These are phyloP conservation scores for Aspergillus piperis DNA, from an alignment of 2,329 filamentous ascomycete genomes.

Conservation along the genomic window DNA sequence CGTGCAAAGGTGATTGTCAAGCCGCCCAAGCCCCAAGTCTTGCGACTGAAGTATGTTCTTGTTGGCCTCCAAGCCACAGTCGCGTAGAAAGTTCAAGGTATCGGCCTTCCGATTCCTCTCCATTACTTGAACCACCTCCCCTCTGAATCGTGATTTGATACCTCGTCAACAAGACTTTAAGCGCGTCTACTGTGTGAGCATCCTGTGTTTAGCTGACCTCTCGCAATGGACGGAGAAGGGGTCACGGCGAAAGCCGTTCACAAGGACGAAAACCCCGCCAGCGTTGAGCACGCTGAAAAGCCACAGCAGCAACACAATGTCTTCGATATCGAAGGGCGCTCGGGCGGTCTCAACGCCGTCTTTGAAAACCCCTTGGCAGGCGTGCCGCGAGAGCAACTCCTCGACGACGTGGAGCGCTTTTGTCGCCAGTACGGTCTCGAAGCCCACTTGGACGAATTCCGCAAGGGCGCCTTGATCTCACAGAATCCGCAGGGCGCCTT, in stretches of 20 bases:
- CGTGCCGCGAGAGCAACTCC: constrained; percentile 54
- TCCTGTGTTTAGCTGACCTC: not conserved
- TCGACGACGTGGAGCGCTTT: constrained; percentile 58
- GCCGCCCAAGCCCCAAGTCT: not conserved
- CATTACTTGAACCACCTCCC: not conserved
- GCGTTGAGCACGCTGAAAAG: constrained; percentile 20
- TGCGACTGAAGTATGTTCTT: constrained; percentile 4
- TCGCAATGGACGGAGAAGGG: not conserved
- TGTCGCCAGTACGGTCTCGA: constrained; percentile 52
- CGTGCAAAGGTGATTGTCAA: not conserved
- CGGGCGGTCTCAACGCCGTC: constrained; percentile 34
- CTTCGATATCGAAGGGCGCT: constrained; percentile 28
- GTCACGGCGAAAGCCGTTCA: not conserved
- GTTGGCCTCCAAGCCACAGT: not conserved
- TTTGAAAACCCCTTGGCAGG: constrained; percentile 59
- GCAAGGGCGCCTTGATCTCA: constrained; percentile 55
- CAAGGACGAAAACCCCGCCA: constrained; percentile 6
- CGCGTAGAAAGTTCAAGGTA: constrained; percentile 1
- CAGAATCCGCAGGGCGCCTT: constrained; percentile 54
- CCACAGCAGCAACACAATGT: constrained; percentile 13
- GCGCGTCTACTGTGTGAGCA: not conserved
- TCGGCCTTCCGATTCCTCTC: not conserved
- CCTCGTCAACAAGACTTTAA: not conserved
- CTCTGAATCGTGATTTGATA: not conserved
- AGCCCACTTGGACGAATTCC: constrained; percentile 52